A percentile compares a stretch with the other conserved stretches of the same genome.
phyloP scores from a whole-genome alignment of 1,139 yeast genomes.

The Diutina sp. region DNA sequence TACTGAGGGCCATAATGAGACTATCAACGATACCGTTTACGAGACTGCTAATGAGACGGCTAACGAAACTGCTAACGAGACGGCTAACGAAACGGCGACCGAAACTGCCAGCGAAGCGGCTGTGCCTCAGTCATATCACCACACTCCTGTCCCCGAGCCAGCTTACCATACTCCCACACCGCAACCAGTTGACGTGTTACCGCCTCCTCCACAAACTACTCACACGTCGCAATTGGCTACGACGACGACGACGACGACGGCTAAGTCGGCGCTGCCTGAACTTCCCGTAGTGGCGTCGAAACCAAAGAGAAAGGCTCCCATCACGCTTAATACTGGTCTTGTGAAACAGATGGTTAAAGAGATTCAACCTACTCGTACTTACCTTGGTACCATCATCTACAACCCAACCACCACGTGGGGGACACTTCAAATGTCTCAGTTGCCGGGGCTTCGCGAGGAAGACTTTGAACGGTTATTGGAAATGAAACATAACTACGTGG shows the following conservation, averaged over 20 bases:
- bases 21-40: no score
- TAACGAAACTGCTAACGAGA: background rate
- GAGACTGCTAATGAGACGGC: background rate
- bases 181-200: background rate
- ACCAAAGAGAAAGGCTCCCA: background rate
- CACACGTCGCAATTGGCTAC: background rate
- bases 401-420: slow-evolving; percentile 40
- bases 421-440: slow-evolving; percentile 22
- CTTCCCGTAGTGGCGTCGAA: background rate
- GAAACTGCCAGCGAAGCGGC: background rate
- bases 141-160: background rate
- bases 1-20: background rate
- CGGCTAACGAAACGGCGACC: background rate
- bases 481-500: slow-evolving; percentile 15
- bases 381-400: slow-evolving; percentile 50
- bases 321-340: background rate
- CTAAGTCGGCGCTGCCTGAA: background rate
- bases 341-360: background rate
- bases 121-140: background rate
- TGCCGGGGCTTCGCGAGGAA: slow-evolving; percentile 24
- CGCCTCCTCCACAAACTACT: background rate
- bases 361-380: background rate
- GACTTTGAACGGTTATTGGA: slow-evolving; percentile 20
- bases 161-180: background rate
- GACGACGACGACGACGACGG: background rate